Percentiles rank a stretch among this genome's conserved stretches.
These are phyloP conservation scores for Rhododendron ferrugineum DNA, from an alignment of 148 eudicot genomes.

Conservation along the genomic window DNA sequence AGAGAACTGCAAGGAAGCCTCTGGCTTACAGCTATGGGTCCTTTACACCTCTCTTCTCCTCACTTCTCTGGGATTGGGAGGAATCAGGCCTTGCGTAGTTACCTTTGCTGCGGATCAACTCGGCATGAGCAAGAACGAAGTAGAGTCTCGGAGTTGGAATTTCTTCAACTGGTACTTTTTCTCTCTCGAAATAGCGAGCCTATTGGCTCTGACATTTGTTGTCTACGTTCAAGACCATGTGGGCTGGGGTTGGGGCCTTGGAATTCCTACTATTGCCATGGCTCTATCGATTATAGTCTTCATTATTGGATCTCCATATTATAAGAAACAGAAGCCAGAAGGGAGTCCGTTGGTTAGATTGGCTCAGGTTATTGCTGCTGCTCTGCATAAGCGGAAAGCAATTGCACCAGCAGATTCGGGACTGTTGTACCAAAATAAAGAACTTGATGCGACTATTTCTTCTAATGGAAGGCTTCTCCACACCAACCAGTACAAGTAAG, in stretches of 20 bases:
- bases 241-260: slow-evolving; percentile 66
- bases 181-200: slow-evolving; percentile 34
- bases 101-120: slow-evolving; percentile 62
- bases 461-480: slow-evolving; percentile 50
- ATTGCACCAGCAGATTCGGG: slow-evolving; percentile 18
- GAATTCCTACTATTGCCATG: slow-evolving; percentile 50
- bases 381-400: slow-evolving; percentile 35
- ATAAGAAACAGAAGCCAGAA: slow-evolving; percentile 38
- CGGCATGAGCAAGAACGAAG: slow-evolving; percentile 32
- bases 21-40: slow-evolving; percentile 36
- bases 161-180: slow-evolving; percentile 55
- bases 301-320: slow-evolving; percentile 34
- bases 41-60: slow-evolving; percentile 45
- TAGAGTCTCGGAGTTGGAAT: slow-evolving; percentile 35
- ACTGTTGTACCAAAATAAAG: slow-evolving; percentile 34
- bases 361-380: slow-evolving; percentile 45
- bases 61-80: slow-evolving; percentile 46
- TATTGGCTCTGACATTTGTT: slow-evolving; percentile 43
- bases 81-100: slow-evolving; percentile 48
- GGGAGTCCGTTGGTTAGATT: slow-evolving; percentile 53
- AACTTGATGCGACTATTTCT: slow-evolving; percentile 44
- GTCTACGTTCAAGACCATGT: slow-evolving; percentile 57
- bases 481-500: slow-evolving; percentile 48
- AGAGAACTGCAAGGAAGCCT: slow-evolving; percentile 56
- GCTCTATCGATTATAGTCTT: slow-evolving; percentile 42